Conservation (phyloP, 257 asterid species). For the Paraleonurus japonicus region DNA sequence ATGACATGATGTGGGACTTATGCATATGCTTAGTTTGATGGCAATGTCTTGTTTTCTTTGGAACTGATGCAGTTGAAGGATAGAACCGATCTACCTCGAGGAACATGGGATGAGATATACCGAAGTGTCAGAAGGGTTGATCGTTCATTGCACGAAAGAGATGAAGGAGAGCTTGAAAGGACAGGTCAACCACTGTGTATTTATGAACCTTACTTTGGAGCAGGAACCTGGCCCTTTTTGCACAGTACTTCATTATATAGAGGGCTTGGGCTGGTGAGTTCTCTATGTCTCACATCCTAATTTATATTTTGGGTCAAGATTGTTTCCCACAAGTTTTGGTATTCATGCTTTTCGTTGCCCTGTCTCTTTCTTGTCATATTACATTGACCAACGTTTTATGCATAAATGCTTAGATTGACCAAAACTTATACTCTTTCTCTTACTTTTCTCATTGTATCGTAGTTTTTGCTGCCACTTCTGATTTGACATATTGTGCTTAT, state of each 20-base stretch:
- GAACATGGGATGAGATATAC: slow-evolving; percentile 90
- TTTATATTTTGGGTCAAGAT: background rate
- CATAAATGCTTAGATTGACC: too few species aligned
- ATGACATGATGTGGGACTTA: background rate
- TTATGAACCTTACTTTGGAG: slow-evolving; percentile 88
- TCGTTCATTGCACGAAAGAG: slow-evolving; percentile 85
- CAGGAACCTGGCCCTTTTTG: slow-evolving; percentile 94
- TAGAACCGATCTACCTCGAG: slow-evolving; percentile 81
- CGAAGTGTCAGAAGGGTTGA: slow-evolving; percentile 77
- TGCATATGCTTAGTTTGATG: background rate
- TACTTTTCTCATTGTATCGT: background rate
- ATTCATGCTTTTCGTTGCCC: background rate
- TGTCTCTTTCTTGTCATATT: background rate
- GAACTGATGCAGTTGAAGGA: slow-evolving; percentile 76
- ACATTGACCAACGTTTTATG: too few species aligned
- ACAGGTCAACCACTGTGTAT: slow-evolving; percentile 91
- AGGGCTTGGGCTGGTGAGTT: slow-evolving; percentile 80
- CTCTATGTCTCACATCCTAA: background rate
- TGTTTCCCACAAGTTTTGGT: background rate
- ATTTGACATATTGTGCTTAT: background rate
- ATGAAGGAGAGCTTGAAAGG: slow-evolving; percentile 95
- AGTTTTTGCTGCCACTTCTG: background rate
- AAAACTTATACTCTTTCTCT: background rate
- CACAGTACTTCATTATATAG: slow-evolving; percentile 80
- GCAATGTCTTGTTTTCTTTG: slow-evolving; percentile 11